These are phyloP conservation scores for Candida neerlandica DNA, from an alignment of 1,139 yeast genomes.

Conservation along the genomic window DNA sequence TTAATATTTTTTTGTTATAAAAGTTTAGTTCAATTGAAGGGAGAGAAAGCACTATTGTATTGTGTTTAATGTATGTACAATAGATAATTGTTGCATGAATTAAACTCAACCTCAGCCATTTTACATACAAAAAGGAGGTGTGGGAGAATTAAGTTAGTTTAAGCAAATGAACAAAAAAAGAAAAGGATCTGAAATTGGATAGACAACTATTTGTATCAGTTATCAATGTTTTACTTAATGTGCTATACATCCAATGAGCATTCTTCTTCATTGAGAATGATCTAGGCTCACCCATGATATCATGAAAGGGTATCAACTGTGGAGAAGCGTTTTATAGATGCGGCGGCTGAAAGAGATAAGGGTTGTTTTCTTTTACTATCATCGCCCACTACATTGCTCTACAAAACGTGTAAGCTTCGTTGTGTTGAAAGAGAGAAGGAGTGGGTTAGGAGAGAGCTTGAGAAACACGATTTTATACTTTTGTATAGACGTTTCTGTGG, in stretches of 20 bases:
- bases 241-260: background rate
- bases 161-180: background rate
- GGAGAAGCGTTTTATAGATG: background rate
- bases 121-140: background rate
- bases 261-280: background rate
- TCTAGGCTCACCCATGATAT: background rate
- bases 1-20: background rate
- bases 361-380: too few species aligned
- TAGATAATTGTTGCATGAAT: conserved; percentile 1
- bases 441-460: background rate
- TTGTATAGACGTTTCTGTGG: conserved; percentile 1
- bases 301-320: background rate
- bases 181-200: background rate
- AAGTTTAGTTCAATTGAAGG: background rate
- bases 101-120: background rate
- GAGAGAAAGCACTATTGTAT: background rate
- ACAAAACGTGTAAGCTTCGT: background rate
- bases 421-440: too few species aligned
- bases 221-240: background rate
- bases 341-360: too few species aligned
- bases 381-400: background rate
- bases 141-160: too few species aligned
- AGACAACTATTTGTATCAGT: conserved; percentile 1
- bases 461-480: background rate
- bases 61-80: conserved; percentile 1